Conservation (phyloP, 352 stramenopile genomes). For the Stramenopiles sp. region DNA sequence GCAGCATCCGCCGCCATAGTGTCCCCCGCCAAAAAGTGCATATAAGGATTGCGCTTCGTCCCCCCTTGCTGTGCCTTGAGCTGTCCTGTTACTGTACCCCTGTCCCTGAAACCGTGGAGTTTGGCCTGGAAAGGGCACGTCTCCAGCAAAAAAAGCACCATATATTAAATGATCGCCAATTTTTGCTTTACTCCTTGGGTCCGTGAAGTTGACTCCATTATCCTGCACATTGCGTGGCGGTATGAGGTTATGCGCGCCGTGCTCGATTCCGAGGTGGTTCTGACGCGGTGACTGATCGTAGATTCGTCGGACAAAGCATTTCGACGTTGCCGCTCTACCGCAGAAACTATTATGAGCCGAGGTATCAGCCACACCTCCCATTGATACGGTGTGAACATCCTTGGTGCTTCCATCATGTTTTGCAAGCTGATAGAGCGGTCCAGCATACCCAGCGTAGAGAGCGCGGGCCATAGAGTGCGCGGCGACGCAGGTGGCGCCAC, state of each 20-base stretch:
- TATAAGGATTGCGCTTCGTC: constrained; percentile 15
- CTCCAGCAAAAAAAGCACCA: constrained; percentile 12
- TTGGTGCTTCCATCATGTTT: not conserved
- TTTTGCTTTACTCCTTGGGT: not conserved
- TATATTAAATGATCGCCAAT: constrained; percentile 7
- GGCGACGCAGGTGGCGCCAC: not conserved
- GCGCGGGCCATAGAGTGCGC: not conserved
- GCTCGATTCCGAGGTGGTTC: not conserved
- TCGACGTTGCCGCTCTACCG: not conserved
- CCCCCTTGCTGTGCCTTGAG: not conserved
- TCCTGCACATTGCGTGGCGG: not conserved
- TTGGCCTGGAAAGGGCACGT: too few species aligned
- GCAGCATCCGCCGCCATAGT: constrained; percentile 15
- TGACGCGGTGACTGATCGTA: not conserved
- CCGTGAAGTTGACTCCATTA: not conserved
- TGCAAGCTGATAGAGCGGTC: not conserved
- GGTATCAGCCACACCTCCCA: not conserved
- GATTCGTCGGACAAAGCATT: not conserved
- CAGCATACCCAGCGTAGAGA: not conserved
- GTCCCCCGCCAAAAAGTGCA: constrained; percentile 8
- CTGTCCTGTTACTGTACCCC: constrained; percentile 13
- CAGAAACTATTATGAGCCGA: not conserved
- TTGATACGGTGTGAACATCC: not conserved
- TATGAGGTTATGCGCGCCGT: not conserved
- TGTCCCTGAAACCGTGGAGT: too few species aligned